Conservation (phyloP, 1,284 basidiomycete species). For the Paramarasmius palmivorus region DNA sequence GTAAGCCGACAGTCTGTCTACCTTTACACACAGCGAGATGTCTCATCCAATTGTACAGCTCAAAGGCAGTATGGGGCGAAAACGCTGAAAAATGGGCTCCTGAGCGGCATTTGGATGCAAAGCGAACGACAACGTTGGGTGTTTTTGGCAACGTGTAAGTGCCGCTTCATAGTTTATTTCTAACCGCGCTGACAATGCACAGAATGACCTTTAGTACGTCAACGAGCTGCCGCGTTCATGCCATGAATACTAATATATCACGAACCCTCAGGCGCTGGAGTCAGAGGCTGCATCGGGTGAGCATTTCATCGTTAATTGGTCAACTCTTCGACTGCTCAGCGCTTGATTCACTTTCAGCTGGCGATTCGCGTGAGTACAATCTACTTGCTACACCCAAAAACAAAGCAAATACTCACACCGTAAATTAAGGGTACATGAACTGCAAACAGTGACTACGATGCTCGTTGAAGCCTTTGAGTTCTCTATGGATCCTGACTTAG, state of each 20-base stretch:
- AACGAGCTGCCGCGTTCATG: not conserved
- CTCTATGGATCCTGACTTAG: too few relatives aligned
- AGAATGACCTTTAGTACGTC: constrained; percentile 10
- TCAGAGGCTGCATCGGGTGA: constrained; percentile 10
- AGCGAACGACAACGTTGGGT: constrained; percentile 12
- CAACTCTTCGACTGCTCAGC: too few relatives aligned
- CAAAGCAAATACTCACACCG: too few relatives aligned
- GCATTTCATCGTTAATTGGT: not conserved
- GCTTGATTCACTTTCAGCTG: too few relatives aligned
- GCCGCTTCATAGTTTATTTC: too few relatives aligned
- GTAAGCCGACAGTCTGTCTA: constrained; percentile 4
- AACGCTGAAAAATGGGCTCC: constrained; percentile 18
- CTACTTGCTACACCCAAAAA: too few relatives aligned
- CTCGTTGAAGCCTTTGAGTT: too few relatives aligned
- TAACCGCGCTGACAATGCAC: too few relatives aligned
- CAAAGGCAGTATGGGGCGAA: constrained; percentile 13
- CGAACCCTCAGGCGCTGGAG: constrained; percentile 7
- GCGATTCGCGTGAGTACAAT: too few relatives aligned
- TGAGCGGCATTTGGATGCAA: constrained; percentile 13
- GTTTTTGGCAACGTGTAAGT: constrained; percentile 19
- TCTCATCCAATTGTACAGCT: not conserved
- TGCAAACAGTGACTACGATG: too few relatives aligned
- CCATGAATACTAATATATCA: not conserved
- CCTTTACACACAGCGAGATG: not conserved
- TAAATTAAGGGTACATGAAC: too few relatives aligned